A percentile compares a stretch with the other conserved stretches of the same genome.
These are phyloP conservation scores for Austroboletus novae-zelandiae DNA, from an alignment of 1,284 basidiomycete species.

Conservation along the genomic window DNA sequence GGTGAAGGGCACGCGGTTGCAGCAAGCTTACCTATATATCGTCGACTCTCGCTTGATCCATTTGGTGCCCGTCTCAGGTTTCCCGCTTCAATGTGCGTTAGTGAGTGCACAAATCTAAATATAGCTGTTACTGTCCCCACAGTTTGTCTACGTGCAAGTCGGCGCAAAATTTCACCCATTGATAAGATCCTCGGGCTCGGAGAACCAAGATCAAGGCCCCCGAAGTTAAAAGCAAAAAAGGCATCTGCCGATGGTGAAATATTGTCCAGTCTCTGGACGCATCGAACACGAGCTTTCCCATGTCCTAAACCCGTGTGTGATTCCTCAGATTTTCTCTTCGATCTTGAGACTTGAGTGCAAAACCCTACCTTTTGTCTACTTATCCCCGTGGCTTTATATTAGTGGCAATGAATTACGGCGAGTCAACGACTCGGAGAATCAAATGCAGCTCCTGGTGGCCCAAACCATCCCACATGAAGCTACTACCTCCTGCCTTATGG, in stretches of 20 bases:
- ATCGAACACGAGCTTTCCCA: constrained; percentile 8
- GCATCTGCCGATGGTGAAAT: neutral
- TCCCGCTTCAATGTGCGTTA: too few species aligned
- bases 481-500: too few species aligned
- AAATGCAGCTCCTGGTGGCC: too few species aligned
- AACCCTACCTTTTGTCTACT: too few species aligned
- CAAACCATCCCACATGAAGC: too few species aligned
- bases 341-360: too few species aligned
- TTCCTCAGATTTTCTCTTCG: neutral
- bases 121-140: neutral
- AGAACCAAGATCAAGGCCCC: neutral
- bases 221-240: constrained; percentile 1
- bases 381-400: too few species aligned
- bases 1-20: neutral
- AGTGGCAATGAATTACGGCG: too few species aligned
- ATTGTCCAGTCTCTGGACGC: neutral
- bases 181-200: constrained; percentile 5
- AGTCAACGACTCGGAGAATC: too few species aligned
- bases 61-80: too few species aligned
- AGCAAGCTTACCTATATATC: constrained; percentile 3
- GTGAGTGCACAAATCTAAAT: neutral
- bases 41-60: too few species aligned
- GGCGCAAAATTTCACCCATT: constrained; percentile 1
- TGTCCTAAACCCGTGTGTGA: neutral
- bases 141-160: neutral